A percentile compares a stretch with the other conserved stretches of the same genome.
Conservation (phyloP, 2,329 filamentous ascomycete species). For the Aspergillus sp. region DNA sequence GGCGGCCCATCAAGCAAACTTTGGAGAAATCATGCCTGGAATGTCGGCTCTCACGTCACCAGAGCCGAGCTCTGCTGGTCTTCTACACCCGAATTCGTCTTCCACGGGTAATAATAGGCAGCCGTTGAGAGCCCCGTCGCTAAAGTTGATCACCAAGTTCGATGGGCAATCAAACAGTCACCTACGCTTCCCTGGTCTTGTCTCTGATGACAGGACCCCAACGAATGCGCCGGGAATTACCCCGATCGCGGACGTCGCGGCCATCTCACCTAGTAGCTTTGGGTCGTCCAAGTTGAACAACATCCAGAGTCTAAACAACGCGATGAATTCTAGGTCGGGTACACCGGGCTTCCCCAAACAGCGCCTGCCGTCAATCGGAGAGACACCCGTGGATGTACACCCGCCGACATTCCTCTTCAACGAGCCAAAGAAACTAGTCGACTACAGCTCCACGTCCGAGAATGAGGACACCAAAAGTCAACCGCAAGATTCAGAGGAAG, state of each 20-base stretch:
- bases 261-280: constrained; percentile 66
- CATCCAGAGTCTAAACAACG: constrained; percentile 68
- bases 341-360: constrained; percentile 62
- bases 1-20: constrained; percentile 65
- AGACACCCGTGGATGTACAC: constrained; percentile 58
- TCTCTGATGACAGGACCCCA: constrained; percentile 64
- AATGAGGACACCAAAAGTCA: constrained; percentile 31
- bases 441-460: constrained; percentile 51
- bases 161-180: constrained; percentile 52
- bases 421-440: constrained; percentile 43
- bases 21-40: constrained; percentile 27
- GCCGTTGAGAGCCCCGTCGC: constrained; percentile 74
- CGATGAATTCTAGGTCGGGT: constrained; percentile 64
- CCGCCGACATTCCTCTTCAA: constrained; percentile 43
- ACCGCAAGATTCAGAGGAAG: constrained; percentile 33
- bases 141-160: constrained; percentile 92
- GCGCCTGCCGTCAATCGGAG: constrained; percentile 76
- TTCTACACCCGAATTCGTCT: constrained; percentile 36
- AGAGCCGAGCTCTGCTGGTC: constrained; percentile 46
- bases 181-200: constrained; percentile 62
- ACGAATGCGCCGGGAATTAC: constrained; percentile 76
- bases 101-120: constrained; percentile 55
- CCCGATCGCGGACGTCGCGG: constrained; percentile 78
- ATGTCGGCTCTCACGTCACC: constrained; percentile 48
- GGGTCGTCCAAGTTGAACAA: constrained; percentile 58